Evolutionary conservation across 306 rosid species (phyloP), one percentile per base, ranked within the genome.

Genomic region (Glycyrrhiza uralensis): DNA sequence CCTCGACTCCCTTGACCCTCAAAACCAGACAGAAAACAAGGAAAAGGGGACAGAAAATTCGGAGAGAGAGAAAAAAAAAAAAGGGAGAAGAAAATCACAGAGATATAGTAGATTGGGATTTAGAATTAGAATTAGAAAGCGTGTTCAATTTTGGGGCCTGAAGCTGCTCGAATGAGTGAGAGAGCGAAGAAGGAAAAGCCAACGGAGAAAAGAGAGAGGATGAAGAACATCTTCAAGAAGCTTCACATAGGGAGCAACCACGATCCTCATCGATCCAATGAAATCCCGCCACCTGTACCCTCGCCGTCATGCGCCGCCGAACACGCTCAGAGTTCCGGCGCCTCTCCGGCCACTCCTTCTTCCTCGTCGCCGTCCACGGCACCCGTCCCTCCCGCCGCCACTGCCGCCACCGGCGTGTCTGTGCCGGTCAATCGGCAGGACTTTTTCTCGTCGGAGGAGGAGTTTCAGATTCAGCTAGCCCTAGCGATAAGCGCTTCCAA

Each of bases 201-300:
- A 29, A 38, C 73, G 1, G 80, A 69, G 57, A 69, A 65, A 46
- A 65, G 9, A 28, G 83, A 66, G 60, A 75, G 79, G 73, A 94
- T 94, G 99, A 94, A 86, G 74, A 88, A 88, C 91, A 91, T 94
- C 91, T 94, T 94, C 93, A 94, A 94, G 95, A 94, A 91, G 89
- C 96, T 94, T 85, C 97, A 91, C 42, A 83, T 83, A 63, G 98
- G 97, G 15, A 82, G 90, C 85, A 89, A 80, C 46, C 89, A 89
- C 83, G 97, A 91, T 50, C 87, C 88, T 24, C 79, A 72, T 80
- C 92, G 95, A 59, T 79, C 97, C 74, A 87, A 82, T 73, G 98
- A 94, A 30, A 66, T 24, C 41, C 51, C 86, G 5, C 47, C 81
- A 29, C 41, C 89, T 41, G 83, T 59, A 0, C 65, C 83, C 2